Conservation (phyloP, 2,329 filamentous ascomycete species). For the Talaromyces sp. region DNA sequence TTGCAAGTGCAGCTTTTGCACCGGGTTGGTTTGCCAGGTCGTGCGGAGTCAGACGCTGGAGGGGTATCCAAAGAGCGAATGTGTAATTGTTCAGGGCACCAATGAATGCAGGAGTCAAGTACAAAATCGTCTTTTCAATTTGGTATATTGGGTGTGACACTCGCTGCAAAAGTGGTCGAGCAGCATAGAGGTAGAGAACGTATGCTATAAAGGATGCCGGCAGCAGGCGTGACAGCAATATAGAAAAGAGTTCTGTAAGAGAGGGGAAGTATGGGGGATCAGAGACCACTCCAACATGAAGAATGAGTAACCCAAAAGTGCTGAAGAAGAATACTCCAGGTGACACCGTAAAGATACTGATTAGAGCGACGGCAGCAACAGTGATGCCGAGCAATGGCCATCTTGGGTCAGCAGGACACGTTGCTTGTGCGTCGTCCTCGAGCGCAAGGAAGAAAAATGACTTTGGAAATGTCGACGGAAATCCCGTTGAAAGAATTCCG, state of each 20-base stretch:
- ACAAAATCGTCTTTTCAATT: conserved; percentile 83
- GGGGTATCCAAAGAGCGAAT: conserved; percentile 80
- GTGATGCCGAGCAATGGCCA: conserved; percentile 84
- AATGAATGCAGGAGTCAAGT: conserved; percentile 87
- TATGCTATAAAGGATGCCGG: conserved; percentile 84
- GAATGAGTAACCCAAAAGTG: conserved; percentile 77
- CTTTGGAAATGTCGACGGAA: conserved; percentile 85
- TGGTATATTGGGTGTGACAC: conserved; percentile 63
- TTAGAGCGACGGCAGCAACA: conserved; percentile 68
- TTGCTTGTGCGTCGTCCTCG: conserved; percentile 46
- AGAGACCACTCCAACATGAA: conserved; percentile 83
- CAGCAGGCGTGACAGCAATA: conserved; percentile 75
- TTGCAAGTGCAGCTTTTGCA: conserved; percentile 74
- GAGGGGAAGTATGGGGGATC: conserved; percentile 72
- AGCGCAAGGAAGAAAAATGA: conserved; percentile 75
- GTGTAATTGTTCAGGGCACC: conserved; percentile 93
- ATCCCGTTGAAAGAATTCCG: conserved; percentile 72
- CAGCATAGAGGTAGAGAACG: conserved; percentile 81
- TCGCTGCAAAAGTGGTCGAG: conserved; percentile 66
- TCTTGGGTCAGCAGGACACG: conserved; percentile 70
- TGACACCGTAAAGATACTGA: conserved; percentile 79
- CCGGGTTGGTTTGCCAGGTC: conserved; percentile 88
- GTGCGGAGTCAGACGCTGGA: conserved; percentile 84
- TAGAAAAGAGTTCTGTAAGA: conserved; percentile 70
- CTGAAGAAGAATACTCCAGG: conserved; percentile 81